Evolutionary conservation across 306 rosid genomes (phyloP), one percentile per base, ranked within the genome.

Genomic region (Malus sylvestris): DNA sequence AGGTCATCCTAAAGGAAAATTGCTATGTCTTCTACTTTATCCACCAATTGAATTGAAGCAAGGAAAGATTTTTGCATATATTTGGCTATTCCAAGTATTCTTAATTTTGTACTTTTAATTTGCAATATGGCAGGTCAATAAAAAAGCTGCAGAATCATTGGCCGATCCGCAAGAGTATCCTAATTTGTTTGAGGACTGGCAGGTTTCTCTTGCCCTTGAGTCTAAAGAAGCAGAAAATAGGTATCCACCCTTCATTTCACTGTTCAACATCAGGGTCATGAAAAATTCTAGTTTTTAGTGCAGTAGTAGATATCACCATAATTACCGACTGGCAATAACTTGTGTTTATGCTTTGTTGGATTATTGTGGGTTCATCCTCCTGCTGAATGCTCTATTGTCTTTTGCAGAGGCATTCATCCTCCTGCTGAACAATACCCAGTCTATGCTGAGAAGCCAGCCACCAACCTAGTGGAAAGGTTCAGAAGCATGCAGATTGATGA

Each of bases 161-260:
- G 99, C 99, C 35, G 99, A 92, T 89, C 99, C 99, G 9, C 92
- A 92, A 83, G 97, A 95, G 86, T 95, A 95, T 87, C 91, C 97
- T 71, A 95, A 95, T 85, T 80, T 95, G 88, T 95, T 95, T 71
- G 99, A 90, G 51, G 97, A 95, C 86, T 95, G 99, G 99, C 97
- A 92, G 85, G 80, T 92, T 76, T 93, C 96, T 53, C 91, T 90
- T 79, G 86, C 87, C 74, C 93, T 92, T 72, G 99, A 95, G 81
- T 92, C 97, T 61, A 88, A 85, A 80, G 84, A 78, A 72, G 77
- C 81, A 70, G 89, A 89, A 82, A 82, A 86, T 70, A 89, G 99
- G 99, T 90, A 68, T 30, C 19, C 19, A 55, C 67, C 19, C 44
- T 32, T 74, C 44, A 60, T 46, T 19, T 46, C 35, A 66, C 70